These are phyloP conservation scores for Aotearoamyces nothofagi DNA, from an alignment of 2,329 filamentous ascomycete species.

Conservation along the genomic window DNA sequence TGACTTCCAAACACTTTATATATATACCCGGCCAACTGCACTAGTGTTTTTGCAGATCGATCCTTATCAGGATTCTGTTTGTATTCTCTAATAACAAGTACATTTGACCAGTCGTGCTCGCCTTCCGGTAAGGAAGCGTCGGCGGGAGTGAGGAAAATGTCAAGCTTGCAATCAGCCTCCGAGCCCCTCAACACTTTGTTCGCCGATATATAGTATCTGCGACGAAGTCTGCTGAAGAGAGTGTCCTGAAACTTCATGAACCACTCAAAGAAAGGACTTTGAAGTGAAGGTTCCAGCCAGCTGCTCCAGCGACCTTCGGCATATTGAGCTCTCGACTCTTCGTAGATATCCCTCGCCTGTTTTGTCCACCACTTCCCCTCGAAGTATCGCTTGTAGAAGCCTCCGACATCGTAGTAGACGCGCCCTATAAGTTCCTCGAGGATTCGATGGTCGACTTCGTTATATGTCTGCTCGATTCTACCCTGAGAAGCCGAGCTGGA, in stretches of 20 bases:
- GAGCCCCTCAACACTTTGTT: conserved; percentile 4
- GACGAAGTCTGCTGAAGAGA: not conserved
- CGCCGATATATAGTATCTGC: not conserved
- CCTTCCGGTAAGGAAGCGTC: not conserved
- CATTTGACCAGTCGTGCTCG: conserved; percentile 1
- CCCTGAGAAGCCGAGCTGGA: conserved; percentile 3
- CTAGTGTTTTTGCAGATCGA: conserved; percentile 1
- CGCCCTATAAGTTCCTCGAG: conserved; percentile 2
- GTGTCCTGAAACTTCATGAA: not conserved
- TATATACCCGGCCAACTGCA: not conserved
- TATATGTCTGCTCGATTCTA: conserved; percentile 6
- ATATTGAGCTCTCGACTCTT: not conserved
- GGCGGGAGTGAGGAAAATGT: conserved; percentile 3
- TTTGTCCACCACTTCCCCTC: conserved; percentile 10
- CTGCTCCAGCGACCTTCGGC: conserved; percentile 1
- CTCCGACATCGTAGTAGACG: conserved; percentile 2
- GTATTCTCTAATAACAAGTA: conserved; percentile 1
- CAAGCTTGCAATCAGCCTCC: conserved; percentile 4
- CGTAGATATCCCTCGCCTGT: conserved; percentile 6
- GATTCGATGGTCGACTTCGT: conserved; percentile 2
- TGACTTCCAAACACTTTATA: conserved; percentile 2
- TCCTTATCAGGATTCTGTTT: conserved; percentile 2
- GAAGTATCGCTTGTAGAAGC: conserved; percentile 7
- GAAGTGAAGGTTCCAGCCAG: not conserved
- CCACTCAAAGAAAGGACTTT: conserved; percentile 1